Percentiles rank a stretch among this genome's conserved stretches.
phyloP scores from a whole-genome alignment of 768 basidiomycete species.

The Mycena epipterygia region DNA sequence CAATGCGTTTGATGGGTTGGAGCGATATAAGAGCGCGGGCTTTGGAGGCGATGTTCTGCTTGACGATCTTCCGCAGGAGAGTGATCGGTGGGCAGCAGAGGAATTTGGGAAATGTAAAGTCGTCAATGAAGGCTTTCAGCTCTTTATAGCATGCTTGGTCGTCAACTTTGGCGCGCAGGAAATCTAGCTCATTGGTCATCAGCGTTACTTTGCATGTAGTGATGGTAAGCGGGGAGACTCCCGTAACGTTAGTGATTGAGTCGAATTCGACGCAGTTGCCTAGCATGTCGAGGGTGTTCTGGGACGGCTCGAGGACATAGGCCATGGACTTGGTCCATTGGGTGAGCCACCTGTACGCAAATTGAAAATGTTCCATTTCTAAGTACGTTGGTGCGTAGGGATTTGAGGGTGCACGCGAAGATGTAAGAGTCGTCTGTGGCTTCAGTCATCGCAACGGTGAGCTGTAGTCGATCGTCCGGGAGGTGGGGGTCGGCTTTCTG shows the following conservation, averaged over 20 bases:
- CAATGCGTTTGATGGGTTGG: conserved; percentile 36
- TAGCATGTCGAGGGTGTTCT: too few species aligned
- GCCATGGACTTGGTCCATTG: background rate
- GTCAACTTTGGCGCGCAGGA: conserved; percentile 40
- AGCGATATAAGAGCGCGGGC: conserved; percentile 33
- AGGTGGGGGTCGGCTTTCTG: conserved; percentile 29
- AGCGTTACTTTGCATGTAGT: background rate
- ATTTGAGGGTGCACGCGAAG: background rate
- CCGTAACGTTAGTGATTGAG: background rate
- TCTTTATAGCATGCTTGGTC: conserved; percentile 29
- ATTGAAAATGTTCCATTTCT: background rate
- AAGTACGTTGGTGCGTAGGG: background rate
- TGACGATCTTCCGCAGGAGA: conserved; percentile 35
- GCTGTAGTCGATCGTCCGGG: background rate
- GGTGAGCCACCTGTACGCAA: background rate
- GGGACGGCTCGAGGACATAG: background rate
- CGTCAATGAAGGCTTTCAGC: conserved; percentile 34
- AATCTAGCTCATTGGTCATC: background rate
- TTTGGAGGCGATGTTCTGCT: conserved; percentile 29
- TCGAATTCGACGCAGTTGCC: background rate
- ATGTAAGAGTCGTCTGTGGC: background rate
- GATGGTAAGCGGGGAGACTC: background rate
- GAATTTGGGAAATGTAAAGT: conserved; percentile 41
- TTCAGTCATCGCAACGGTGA: background rate
- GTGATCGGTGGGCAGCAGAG: conserved; percentile 36